Percentiles rank a stretch among this genome's conserved stretches.
Evolutionary conservation across 2,329 filamentous ascomycete species (phyloP).

Genomic region (Cadophora gregata): DNA sequence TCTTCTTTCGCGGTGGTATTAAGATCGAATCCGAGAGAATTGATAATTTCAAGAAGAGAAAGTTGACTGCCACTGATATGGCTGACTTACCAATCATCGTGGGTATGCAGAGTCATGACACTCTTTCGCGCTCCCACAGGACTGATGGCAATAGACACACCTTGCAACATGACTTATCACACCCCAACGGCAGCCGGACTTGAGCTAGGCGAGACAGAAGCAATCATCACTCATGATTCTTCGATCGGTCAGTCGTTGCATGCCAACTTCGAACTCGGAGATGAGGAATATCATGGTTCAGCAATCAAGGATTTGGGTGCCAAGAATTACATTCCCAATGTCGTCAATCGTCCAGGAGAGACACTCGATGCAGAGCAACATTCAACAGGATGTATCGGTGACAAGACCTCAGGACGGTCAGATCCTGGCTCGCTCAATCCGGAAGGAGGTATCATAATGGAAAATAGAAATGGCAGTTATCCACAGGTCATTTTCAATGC

Average conservation of each 20-base stretch:
- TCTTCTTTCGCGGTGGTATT: not conserved
- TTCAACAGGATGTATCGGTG: too few species aligned
- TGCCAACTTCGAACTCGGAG: not conserved
- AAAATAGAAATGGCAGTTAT: not conserved
- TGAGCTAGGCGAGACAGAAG: not conserved
- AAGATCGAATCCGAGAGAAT: conserved; percentile 1
- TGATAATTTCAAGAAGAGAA: conserved; percentile 23
- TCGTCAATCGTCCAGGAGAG: not conserved
- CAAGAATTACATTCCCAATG: not conserved
- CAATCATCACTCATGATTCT: not conserved
- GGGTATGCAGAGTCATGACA: not conserved
- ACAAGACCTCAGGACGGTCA: not conserved
- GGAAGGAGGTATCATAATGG: not conserved
- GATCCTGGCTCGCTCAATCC: not conserved
- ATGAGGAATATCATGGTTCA: not conserved
- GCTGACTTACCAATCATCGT: not conserved
- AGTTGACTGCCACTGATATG: not conserved
- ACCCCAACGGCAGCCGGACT: not conserved
- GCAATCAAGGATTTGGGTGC: not conserved
- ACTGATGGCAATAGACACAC: not conserved
- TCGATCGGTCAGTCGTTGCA: not conserved
- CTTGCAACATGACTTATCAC: not conserved
- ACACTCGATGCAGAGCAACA: too few species aligned
- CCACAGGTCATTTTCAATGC: not conserved
- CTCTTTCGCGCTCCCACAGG: not conserved